These are phyloP conservation scores for Phytophthora litchii DNA, from an alignment of 352 stramenopile genomes.

Conservation along the genomic window DNA sequence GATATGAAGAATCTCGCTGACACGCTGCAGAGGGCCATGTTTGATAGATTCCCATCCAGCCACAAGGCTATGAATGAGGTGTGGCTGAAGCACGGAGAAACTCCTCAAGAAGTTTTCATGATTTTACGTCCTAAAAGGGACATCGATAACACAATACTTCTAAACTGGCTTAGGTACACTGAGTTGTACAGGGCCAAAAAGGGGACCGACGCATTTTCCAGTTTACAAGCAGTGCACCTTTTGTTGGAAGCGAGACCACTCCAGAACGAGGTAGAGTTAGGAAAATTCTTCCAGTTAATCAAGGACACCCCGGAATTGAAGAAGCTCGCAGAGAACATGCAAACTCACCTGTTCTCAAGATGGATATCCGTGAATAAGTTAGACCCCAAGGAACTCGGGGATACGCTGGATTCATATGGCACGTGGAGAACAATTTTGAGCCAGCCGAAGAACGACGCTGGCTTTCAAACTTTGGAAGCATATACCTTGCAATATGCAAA, in stretches of 20 bases:
- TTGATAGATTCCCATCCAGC: not conserved
- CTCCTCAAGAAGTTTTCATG: not conserved
- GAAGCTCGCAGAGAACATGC: conserved; percentile 3
- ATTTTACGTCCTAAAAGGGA: not conserved
- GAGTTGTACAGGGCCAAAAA: not conserved
- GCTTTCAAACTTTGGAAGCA: not conserved
- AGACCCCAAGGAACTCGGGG: not conserved
- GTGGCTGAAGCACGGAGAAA: not conserved
- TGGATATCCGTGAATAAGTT: not conserved
- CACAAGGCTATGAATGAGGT: not conserved
- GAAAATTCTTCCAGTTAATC: not conserved
- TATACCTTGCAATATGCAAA: conserved; percentile 1
- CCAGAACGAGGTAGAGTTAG: not conserved
- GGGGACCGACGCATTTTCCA: not conserved
- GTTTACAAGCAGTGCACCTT: not conserved
- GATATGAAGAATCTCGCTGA: not conserved
- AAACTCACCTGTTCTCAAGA: not conserved
- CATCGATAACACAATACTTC: not conserved
- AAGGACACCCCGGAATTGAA: not conserved
- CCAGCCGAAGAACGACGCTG: not conserved
- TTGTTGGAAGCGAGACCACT: not conserved
- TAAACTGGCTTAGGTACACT: not conserved
- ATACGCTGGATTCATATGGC: not conserved
- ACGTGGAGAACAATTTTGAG: not conserved
- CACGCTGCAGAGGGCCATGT: not conserved